phyloP scores from a whole-genome alignment of 805 yeast genomes.

The Ogataea methanolica region DNA sequence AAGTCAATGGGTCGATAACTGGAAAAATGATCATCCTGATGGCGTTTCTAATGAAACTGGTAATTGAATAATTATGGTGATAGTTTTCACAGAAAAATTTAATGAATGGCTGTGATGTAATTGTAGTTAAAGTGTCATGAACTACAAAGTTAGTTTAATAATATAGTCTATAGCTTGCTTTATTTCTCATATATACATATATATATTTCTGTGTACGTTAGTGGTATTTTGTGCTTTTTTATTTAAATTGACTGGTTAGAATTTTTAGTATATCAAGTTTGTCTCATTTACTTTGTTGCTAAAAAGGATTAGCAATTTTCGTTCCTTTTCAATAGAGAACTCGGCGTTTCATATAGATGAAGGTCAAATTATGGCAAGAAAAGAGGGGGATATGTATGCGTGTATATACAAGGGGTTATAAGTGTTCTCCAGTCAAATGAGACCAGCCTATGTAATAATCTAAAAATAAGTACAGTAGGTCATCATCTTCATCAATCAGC shows the following conservation, averaged over 20 bases:
- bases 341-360: background rate
- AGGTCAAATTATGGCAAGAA: background rate
- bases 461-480: background rate
- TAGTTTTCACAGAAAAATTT: background rate
- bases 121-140: no score
- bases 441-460: no score
- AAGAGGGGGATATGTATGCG: background rate
- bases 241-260: background rate
- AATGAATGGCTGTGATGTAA: background rate
- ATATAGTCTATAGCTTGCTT: background rate
- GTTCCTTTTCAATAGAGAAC: background rate
- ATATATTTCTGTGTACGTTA: background rate
- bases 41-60: slow-evolving; percentile 48
- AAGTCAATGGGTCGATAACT: slow-evolving; percentile 65
- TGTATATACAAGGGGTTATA: background rate
- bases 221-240: background rate
- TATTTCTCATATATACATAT: background rate
- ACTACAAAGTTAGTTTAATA: no score
- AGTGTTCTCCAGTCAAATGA: background rate
- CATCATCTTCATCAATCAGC: background rate
- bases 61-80: background rate
- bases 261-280: background rate
- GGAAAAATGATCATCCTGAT: slow-evolving; percentile 63
- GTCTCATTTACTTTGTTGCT: background rate
- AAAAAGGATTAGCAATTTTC: no score